Evolutionary conservation across 495 filamentous ascomycete species (phyloP).

Genomic region (Neurospora discreta): DNA sequence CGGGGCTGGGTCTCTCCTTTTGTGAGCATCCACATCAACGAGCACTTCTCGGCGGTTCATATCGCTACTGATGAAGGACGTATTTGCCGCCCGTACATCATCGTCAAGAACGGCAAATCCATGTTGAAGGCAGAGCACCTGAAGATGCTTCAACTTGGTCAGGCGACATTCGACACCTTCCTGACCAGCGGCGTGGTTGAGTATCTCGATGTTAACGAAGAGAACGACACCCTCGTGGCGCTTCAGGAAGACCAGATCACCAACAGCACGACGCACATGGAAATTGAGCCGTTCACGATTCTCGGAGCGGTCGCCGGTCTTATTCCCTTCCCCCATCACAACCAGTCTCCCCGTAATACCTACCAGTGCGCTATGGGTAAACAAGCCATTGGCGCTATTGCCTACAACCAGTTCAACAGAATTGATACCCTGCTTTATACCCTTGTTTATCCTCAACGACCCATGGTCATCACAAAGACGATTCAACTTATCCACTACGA

Average conservation of each 20-base stretch:
- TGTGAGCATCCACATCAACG: constrained; percentile 89
- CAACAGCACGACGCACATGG: constrained; percentile 75
- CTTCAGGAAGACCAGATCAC: constrained; percentile 76
- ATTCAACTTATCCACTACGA: constrained; percentile 97
- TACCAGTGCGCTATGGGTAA: constrained; percentile 99
- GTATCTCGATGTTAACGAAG: constrained; percentile 96
- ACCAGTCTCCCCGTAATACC: constrained; percentile 96
- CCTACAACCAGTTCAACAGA: constrained; percentile 90
- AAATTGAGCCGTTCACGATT: constrained; percentile 96
- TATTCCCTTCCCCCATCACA: constrained; percentile 98
- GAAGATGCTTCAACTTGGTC: constrained; percentile 64
- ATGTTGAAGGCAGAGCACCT: constrained; percentile 68
- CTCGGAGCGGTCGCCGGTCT: constrained; percentile 94
- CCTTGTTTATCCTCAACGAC: constrained; percentile 95
- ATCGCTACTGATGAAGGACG: constrained; percentile 95
- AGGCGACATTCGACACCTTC: constrained; percentile 85
- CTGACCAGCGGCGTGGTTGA: constrained; percentile 80
- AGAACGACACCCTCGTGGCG: constrained; percentile 89
- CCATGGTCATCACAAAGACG: constrained; percentile 91
- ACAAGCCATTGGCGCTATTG: constrained; percentile 96
- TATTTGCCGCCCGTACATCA: constrained; percentile 88
- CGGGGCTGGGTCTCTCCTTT: constrained; percentile 88
- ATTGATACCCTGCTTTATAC: constrained; percentile 94
- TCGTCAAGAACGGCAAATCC: constrained; percentile 77
- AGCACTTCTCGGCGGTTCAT: constrained; percentile 81